phyloP scores from a whole-genome alignment of 805 yeast genomes.

The Blastobotrys peoriensis region DNA sequence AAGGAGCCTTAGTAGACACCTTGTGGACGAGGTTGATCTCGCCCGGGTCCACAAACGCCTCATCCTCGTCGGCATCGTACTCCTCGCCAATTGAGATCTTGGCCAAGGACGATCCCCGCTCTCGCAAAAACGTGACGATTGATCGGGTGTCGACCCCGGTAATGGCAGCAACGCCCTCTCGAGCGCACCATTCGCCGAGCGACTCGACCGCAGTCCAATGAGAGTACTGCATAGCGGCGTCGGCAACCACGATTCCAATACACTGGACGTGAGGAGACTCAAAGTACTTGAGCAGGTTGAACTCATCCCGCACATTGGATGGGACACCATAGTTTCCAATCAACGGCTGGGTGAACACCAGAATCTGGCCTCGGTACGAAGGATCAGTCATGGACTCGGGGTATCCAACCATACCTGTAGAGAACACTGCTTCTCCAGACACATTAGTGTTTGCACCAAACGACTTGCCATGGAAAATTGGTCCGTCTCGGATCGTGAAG shows the following conservation, averaged over 20 bases:
- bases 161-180: conserved; percentile 93
- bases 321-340: conserved; percentile 99
- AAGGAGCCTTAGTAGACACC: conserved; percentile 93
- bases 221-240: conserved; percentile 91
- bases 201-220: conserved; percentile 99
- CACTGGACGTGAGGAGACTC: conserved; percentile 91
- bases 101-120: conserved; percentile 92
- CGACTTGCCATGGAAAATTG: conserved; percentile 85
- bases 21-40: conserved; percentile 82
- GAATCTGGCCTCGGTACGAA: conserved; percentile 92
- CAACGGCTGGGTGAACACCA: conserved; percentile 94
- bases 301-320: conserved; percentile 73
- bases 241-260: conserved; percentile 93
- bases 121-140: conserved; percentile 86
- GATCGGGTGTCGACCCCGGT: conserved; percentile 98
- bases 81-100: conserved; percentile 85
- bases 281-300: conserved; percentile 77
- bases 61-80: conserved; percentile 86
- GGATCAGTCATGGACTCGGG: conserved; percentile 99
- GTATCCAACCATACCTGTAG: conserved; percentile 96
- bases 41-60: conserved; percentile 87
- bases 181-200: conserved; percentile 89
- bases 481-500: conserved; percentile 85
- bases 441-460: conserved; percentile 92
- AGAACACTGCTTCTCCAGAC: conserved; percentile 96